Evolutionary conservation across 2,329 filamentous ascomycete species (phyloP), one percentile per base, ranked within the genome.

Genomic region (Hypoxylon sp.): DNA sequence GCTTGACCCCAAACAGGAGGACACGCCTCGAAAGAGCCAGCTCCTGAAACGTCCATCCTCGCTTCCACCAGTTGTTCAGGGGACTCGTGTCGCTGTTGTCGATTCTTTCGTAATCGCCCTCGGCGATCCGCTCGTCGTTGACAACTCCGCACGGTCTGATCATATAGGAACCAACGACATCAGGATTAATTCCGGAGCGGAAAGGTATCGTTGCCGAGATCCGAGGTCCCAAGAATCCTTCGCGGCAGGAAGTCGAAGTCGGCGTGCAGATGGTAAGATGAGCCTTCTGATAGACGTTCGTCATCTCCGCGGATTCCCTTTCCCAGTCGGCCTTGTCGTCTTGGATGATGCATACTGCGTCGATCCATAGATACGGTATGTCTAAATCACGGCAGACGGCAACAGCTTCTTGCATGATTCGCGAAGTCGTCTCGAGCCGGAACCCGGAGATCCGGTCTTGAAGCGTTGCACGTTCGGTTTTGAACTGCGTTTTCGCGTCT

Each of bases 341-440:
- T 39, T 69, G 66, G 19, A 69, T n/a, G 24, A 69, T 69, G 26
- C 66, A 69, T 10, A 69, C 37, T 5, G 56, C 59, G 26, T 69
- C 66, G 6, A 69, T 35, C 66, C 66, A 69, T 13, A 65, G 24
- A n/a, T 69, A 69, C 1, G 62, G 63, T 19, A 69, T 48, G 4
- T 6, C 42, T 5, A 69, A 24, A 3, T 42, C 50, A 0, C 62
- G 62, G 2, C 44, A 37, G 8, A 37, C 48, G 17, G 35, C 31
- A 1, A 63, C 44, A 3, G 50, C 56, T 3, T 59, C 56, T 3
- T 37, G 46, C 46, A 51, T 48, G 33, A 42, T 51, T 8, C 9
- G 56, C 14, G 56, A 59, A 19, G 46, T 48, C 3, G 9, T 11
- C 8, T 39, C 56, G 9, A 37, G 19, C 19, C 14, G 47, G 33